phyloP scores from a whole-genome alignment of 208 protist species.

The Trypanosoma grayi region DNA sequence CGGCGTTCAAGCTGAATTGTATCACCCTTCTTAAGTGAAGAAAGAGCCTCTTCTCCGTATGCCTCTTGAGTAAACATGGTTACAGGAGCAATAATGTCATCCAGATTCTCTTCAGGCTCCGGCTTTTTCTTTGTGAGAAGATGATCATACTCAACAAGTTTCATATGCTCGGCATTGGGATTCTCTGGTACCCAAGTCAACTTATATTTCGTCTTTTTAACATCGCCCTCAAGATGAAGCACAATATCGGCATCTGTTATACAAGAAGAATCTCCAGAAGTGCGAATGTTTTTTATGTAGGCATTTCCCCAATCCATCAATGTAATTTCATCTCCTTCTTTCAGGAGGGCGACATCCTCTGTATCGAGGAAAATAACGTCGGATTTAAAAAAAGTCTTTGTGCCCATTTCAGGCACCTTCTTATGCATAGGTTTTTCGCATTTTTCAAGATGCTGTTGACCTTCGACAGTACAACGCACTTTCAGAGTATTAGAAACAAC shows the following conservation, averaged over 20 bases:
- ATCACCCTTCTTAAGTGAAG: constrained; percentile 87
- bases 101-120: constrained; percentile 92
- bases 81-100: constrained; percentile 92
- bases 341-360: constrained; percentile 91
- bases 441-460: constrained; percentile 53
- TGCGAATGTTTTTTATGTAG: constrained; percentile 79
- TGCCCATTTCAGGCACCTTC: constrained; percentile 94
- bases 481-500: constrained; percentile 82
- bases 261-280: constrained; percentile 28
- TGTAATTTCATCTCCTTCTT: constrained; percentile 96
- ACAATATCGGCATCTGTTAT: constrained; percentile 69
- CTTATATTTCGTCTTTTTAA: constrained; percentile 98
- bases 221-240: constrained; percentile 92
- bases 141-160: constrained; percentile 94
- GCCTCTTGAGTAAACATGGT: constrained; percentile 73
- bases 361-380: constrained; percentile 91
- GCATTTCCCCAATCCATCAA: constrained; percentile 99
- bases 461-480: constrained; percentile 78
- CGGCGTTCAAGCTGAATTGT: constrained; percentile 97
- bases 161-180: constrained; percentile 61
- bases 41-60: constrained; percentile 89
- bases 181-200: constrained; percentile 95
- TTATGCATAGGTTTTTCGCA: constrained; percentile 86
- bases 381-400: constrained; percentile 90
- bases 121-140: constrained; percentile 97